Percentiles rank a stretch among this genome's conserved stretches.
phyloP scores from a whole-genome alignment of 331 rosid species.

The Quercus lobata region DNA sequence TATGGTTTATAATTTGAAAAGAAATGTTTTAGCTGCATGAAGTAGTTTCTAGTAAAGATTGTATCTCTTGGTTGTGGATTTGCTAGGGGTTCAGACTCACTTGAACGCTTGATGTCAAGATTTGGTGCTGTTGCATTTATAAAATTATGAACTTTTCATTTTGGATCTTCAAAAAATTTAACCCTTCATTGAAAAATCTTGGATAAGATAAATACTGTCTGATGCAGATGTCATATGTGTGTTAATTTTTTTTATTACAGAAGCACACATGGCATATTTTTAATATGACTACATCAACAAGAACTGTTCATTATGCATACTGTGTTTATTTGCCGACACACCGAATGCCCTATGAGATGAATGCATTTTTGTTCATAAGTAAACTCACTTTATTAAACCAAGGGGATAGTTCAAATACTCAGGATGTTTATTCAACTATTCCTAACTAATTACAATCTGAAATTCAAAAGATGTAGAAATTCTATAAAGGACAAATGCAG shows the following conservation, averaged over 20 bases:
- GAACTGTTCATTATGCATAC: background rate
- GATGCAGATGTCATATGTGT: too few species aligned
- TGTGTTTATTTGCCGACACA: too few species aligned
- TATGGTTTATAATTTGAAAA: background rate
- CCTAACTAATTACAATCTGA: too few species aligned
- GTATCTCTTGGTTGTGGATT: background rate
- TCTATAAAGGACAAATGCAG: too few species aligned
- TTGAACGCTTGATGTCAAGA: background rate
- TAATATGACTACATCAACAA: background rate
- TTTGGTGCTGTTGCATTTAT: background rate
- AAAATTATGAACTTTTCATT: background rate
- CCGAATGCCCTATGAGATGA: too few species aligned
- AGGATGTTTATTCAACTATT: too few species aligned
- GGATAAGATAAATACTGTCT: background rate
- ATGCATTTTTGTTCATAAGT: too few species aligned
- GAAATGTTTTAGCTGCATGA: background rate
- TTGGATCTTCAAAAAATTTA: background rate
- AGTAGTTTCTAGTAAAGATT: background rate
- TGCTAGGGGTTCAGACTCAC: background rate
- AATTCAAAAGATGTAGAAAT: too few species aligned
- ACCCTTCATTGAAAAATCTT: background rate
- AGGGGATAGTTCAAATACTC: too few species aligned
- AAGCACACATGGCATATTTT: too few species aligned
- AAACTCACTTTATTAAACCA: too few species aligned
- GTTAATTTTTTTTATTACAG: too few species aligned